Conservation (phyloP, 306 rosid genomes). For the Oemleria cerasiformis region DNA sequence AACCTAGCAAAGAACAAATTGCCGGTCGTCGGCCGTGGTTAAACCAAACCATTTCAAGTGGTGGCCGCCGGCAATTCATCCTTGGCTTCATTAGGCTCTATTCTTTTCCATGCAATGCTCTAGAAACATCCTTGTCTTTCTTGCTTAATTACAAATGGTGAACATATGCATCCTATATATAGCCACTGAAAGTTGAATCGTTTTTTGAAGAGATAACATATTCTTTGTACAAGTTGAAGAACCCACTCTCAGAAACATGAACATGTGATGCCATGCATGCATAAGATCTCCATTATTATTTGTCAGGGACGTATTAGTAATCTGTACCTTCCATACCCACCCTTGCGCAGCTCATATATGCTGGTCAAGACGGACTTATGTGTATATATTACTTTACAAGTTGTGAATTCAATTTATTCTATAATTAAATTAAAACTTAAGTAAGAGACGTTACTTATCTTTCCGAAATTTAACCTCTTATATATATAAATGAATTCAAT, state of each 20-base stretch:
- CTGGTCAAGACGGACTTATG: too few relatives aligned
- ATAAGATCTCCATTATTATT: neutral
- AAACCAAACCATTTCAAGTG: neutral
- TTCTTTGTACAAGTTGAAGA: neutral
- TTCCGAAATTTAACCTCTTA: too few relatives aligned
- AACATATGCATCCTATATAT: neutral
- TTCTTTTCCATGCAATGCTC: slow-evolving; percentile 24
- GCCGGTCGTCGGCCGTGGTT: slow-evolving; percentile 1
- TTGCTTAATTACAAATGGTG: neutral
- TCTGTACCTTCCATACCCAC: too few relatives aligned
- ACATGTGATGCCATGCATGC: neutral
- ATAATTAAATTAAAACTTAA: too few relatives aligned
- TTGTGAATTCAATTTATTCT: too few relatives aligned
- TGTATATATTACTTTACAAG: too few relatives aligned
- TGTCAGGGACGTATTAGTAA: too few relatives aligned
- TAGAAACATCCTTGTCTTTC: neutral
- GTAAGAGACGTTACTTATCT: too few relatives aligned
- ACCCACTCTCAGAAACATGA: neutral
- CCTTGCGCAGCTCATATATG: too few relatives aligned
- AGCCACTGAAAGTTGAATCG: neutral
- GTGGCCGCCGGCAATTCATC: slow-evolving; percentile 46
- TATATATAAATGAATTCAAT: too few relatives aligned
- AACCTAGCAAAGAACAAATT: slow-evolving; percentile 40
- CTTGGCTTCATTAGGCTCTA: slow-evolving; percentile 45
- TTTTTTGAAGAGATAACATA: neutral